Evolutionary conservation across 768 basidiomycete species (phyloP).

Genomic region (Mrakia gelida): DNA sequence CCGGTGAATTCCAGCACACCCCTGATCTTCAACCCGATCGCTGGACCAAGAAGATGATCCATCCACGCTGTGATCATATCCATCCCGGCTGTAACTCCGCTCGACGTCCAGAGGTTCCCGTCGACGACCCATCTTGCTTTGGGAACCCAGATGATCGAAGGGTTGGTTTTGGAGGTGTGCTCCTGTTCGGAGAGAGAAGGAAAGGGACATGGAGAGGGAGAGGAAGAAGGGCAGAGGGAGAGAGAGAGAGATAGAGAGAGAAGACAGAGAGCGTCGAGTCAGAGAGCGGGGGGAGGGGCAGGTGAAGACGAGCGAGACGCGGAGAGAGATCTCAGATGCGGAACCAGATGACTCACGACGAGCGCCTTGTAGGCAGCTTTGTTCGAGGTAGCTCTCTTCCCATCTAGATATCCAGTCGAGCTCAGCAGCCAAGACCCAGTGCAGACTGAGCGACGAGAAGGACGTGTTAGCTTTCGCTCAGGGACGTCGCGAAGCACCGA

Average conservation of each 20-base stretch:
- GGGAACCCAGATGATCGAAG: neutral
- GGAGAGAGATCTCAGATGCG: too few species aligned
- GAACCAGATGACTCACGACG: neutral
- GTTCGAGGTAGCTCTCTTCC: neutral
- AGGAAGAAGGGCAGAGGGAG: too few species aligned
- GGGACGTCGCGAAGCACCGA: neutral
- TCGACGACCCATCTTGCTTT: slow-evolving; percentile 9
- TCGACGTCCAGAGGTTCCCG: slow-evolving; percentile 8
- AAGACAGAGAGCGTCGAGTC: too few species aligned
- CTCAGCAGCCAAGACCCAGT: slow-evolving; percentile 13
- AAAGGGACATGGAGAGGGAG: too few species aligned
- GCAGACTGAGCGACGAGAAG: neutral
- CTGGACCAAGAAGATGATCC: slow-evolving; percentile 4
- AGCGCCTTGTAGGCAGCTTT: neutral
- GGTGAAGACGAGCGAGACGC: too few species aligned
- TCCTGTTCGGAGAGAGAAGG: neutral
- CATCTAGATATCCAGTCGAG: neutral
- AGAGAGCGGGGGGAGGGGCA: too few species aligned
- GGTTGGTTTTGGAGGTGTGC: neutral
- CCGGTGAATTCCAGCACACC: slow-evolving; percentile 10
- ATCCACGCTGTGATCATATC: slow-evolving; percentile 18
- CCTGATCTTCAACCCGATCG: slow-evolving; percentile 7
- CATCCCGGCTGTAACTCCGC: slow-evolving; percentile 14
- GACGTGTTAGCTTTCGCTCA: too few species aligned
- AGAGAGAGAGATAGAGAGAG: too few species aligned